Evolutionary conservation across 192 early-diverging fungal genomes (phyloP).

Genomic region (Oehlia diaphana): DNA sequence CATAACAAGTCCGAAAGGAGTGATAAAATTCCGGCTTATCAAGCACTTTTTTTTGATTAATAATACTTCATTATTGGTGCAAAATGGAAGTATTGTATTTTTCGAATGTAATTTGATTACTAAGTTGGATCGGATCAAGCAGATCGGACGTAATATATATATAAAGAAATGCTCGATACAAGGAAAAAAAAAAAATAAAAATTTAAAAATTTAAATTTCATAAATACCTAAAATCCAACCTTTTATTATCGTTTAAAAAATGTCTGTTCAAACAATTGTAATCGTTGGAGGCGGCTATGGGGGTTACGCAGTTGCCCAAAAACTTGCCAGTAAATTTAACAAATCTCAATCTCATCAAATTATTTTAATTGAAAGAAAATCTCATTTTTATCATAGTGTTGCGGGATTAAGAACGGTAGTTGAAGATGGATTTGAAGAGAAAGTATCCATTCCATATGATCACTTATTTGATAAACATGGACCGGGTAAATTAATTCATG

Average conservation of each 20-base stretch:
- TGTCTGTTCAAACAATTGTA: conserved; percentile 5
- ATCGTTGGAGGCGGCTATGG: conserved; percentile 60
- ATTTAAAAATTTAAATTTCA: too few relatives aligned
- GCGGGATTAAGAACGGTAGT: conserved; percentile 51
- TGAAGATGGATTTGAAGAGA: conserved; percentile 46
- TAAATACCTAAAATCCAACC: too few relatives aligned
- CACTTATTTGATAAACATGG: conserved; percentile 40
- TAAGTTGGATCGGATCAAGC: too few relatives aligned
- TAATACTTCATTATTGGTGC: too few relatives aligned
- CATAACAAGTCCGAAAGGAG: too few relatives aligned
- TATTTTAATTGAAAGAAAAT: conserved; percentile 55
- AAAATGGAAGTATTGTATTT: too few relatives aligned
- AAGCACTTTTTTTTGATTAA: too few relatives aligned
- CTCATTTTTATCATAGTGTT: conserved; percentile 58
- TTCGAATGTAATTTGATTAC: too few relatives aligned
- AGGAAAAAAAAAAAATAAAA: too few relatives aligned
- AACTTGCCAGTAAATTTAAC: conserved; percentile 38
- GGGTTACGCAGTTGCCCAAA: conserved; percentile 44
- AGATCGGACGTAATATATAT: too few relatives aligned
- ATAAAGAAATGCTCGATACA: too few relatives aligned
- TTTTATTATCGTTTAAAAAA: background rate
- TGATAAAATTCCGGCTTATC: too few relatives aligned
- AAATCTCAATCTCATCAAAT: conserved; percentile 45
- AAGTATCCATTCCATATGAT: conserved; percentile 53
- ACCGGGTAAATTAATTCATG: conserved; percentile 48